A percentile compares a stretch with the other conserved stretches of the same genome.
These are phyloP conservation scores for Trichoderma sp. DNA, from an alignment of 2,329 filamentous ascomycete species.

Conservation along the genomic window DNA sequence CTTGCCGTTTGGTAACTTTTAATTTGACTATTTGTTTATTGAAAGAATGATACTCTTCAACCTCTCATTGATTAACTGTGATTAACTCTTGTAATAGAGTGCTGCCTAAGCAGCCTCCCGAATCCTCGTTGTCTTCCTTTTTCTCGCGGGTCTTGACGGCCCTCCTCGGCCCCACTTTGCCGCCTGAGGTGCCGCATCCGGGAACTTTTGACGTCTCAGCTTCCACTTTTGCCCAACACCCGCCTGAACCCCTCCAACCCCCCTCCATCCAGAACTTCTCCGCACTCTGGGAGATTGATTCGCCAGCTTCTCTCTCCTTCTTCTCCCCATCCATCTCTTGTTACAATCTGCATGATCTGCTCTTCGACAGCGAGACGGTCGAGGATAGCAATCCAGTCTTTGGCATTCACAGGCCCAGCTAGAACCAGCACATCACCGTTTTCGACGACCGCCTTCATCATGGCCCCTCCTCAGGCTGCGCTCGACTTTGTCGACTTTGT, in stretches of 20 bases:
- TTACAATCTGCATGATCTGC: conserved; percentile 13
- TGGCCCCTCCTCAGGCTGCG: conserved; percentile 57
- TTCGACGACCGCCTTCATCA: conserved; percentile 35
- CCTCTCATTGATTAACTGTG: background rate
- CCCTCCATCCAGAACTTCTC: conserved; percentile 4
- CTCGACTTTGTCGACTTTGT: conserved; percentile 90
- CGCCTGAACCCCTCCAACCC: background rate
- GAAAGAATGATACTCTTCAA: no score
- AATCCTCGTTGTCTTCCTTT: no score
- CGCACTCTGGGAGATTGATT: background rate
- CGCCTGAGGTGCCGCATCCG: background rate
- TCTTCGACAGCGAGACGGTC: background rate
- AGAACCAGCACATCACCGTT: conserved; percentile 1
- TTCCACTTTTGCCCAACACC: background rate
- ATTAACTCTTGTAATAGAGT: no score
- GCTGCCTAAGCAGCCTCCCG: no score
- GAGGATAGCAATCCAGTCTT: conserved; percentile 14
- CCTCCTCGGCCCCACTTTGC: background rate
- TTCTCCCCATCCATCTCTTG: background rate
- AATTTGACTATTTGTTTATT: no score
- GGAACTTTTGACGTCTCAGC: conserved; percentile 1
- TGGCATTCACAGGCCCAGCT: background rate
- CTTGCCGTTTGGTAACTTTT: no score
- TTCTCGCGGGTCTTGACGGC: background rate
- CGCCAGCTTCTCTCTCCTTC: background rate